These are phyloP conservation scores for Geotrichum macrosporum DNA, from an alignment of 1,139 yeast species.

Conservation along the genomic window DNA sequence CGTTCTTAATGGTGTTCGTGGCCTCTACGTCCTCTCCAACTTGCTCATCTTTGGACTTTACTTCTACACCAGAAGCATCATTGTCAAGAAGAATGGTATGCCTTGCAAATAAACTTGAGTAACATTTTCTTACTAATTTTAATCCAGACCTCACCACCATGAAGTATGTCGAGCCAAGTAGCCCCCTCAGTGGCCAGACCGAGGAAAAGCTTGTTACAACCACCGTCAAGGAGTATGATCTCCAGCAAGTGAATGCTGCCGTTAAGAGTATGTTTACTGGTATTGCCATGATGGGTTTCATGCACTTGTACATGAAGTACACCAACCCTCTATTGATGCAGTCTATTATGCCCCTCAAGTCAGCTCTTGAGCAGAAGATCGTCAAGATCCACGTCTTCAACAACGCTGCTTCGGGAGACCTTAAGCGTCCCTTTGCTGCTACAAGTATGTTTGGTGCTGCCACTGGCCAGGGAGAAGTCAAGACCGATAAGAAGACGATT, in stretches of 20 bases:
- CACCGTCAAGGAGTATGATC: slow-evolving; percentile 91
- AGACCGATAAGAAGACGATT: slow-evolving; percentile 47
- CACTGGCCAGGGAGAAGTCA: slow-evolving; percentile 64
- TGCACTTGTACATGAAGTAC: slow-evolving; percentile 96
- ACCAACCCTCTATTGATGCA: slow-evolving; percentile 97
- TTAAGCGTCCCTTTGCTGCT: slow-evolving; percentile 94
- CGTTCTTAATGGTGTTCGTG: slow-evolving; percentile 71
- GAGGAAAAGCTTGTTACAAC: slow-evolving; percentile 76
- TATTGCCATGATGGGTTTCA: slow-evolving; percentile 96
- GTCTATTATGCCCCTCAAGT: slow-evolving; percentile 81
- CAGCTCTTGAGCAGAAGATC: slow-evolving; percentile 84
- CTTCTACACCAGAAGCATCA: slow-evolving; percentile 56
- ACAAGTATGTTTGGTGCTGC: slow-evolving; percentile 75
- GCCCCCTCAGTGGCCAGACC: slow-evolving; percentile 65
- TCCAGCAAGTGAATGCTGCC: slow-evolving; percentile 73
- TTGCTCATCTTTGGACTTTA: slow-evolving; percentile 61
- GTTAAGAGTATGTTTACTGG: slow-evolving; percentile 82
- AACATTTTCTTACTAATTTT: neutral
- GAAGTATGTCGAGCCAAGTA: slow-evolving; percentile 84
- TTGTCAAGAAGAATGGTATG: slow-evolving; percentile 63
- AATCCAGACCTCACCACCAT: slow-evolving; percentile 66
- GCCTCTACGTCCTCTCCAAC: slow-evolving; percentile 65
- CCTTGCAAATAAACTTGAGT: neutral
- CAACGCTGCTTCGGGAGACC: slow-evolving; percentile 78
- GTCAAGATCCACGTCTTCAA: slow-evolving; percentile 89